Evolutionary conservation across 495 filamentous ascomycete species (phyloP).

Genomic region (Aspergillus kassunensis): DNA sequence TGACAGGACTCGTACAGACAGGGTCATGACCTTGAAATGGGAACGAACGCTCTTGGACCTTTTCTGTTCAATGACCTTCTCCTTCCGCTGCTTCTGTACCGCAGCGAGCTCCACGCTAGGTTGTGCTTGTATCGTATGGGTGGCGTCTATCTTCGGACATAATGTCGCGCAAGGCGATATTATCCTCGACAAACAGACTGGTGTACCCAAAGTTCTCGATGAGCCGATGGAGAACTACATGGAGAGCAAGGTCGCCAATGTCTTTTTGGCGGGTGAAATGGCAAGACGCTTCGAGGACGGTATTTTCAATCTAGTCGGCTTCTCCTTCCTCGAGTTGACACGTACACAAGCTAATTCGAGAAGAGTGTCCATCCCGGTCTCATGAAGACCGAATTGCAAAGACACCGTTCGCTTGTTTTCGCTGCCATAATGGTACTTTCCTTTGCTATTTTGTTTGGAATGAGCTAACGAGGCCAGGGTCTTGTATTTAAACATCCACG

Average conservation of each 20-base stretch:
- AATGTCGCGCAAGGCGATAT: not conserved
- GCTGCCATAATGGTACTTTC: slow-evolving; percentile 1
- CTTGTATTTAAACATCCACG: slow-evolving; percentile 4
- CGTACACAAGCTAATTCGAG: not conserved
- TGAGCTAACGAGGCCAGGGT: not conserved
- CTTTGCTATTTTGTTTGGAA: not conserved
- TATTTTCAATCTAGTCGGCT: not conserved
- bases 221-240: slow-evolving; percentile 1
- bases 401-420: not conserved
- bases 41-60: slow-evolving; percentile 5
- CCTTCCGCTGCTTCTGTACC: not conserved
- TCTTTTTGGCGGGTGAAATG: slow-evolving; percentile 1
- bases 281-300: not conserved
- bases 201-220: not conserved
- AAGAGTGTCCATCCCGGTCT: slow-evolving; percentile 7
- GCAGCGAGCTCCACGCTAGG: not conserved
- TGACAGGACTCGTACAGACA: not conserved
- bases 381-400: slow-evolving; percentile 7
- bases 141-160: not conserved
- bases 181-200: not conserved
- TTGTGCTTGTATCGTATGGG: not conserved
- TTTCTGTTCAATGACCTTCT: slow-evolving; percentile 2
- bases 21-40: slow-evolving; percentile 5
- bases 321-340: not conserved
- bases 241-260: slow-evolving; percentile 2